Base-by-base conservation (phyloP, 805 yeast genomes). In the Ogataea methanolica region DNA sequence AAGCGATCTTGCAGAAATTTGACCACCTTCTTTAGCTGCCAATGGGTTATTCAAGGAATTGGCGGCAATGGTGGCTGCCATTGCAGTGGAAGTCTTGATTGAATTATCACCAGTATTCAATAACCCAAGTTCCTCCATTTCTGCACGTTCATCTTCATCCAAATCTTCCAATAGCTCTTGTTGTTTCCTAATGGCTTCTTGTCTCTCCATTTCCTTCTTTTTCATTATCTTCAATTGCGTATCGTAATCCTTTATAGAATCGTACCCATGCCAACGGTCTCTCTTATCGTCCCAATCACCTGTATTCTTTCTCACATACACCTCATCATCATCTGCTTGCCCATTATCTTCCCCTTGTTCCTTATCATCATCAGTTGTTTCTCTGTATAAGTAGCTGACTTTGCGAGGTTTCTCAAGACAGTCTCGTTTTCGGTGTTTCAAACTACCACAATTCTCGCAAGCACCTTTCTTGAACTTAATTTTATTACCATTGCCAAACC, bases 261-360 rank as follows among this genome's bases (percentile, higher is more conserved):
- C 82, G 60, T 80, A 86, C 0, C 96, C 96, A 59, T 78, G 85
- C 96, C 94, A 88, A 49, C 88, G 71, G 64, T 88, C 96, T 49
- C 90, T 68, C 52, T 83, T 84, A 11, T 82, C 76, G 57, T 86
- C 95, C 75, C 82, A 88, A 41, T 74, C 76, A 26, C 65, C 68
- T 2, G 59, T 67, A 42, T 58, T 63, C 41, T 54, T 65, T 42
- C 48, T 55, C 42, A 43, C 50, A 15, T 47, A 49, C 39, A 52
- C 49, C 44, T 45, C 56, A 42, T 42, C 44, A 6, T 42, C 33
- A 15, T 43, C 41, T 6, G 33, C 9, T 14, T 23, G 29, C 7
- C 15, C 19, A 14, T 39, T 52, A 14, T 52, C 58, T 4, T 23
- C 33, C 6, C 11, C 31, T 2, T 8, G 31, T 5, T 26, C 31